These are phyloP conservation scores for Monosporascus sp. DNA, from an alignment of 2,329 filamentous ascomycete genomes.

Conservation along the genomic window DNA sequence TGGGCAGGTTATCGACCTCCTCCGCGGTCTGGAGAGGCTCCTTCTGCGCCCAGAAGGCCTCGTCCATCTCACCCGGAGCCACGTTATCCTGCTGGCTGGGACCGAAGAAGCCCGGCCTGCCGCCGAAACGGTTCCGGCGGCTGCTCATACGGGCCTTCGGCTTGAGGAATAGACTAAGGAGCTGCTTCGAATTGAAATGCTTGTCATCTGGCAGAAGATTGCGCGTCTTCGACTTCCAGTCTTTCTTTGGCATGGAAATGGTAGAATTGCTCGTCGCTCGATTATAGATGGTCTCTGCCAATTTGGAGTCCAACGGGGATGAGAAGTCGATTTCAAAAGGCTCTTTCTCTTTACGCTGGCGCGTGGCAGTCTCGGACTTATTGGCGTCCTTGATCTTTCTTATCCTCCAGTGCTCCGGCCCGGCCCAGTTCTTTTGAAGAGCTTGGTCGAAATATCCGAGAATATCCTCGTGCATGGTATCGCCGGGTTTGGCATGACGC, in stretches of 20 bases:
- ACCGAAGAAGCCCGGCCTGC: conserved; percentile 35
- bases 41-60: conserved; percentile 89
- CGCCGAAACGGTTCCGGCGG: conserved; percentile 49
- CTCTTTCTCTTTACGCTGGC: conserved; percentile 87
- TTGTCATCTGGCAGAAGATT: conserved; percentile 96
- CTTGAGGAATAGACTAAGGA: conserved; percentile 88
- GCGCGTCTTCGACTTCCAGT: conserved; percentile 90
- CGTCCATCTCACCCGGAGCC: conserved; percentile 76
- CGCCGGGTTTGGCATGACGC: conserved; percentile 59
- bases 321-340: conserved; percentile 91
- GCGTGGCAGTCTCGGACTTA: conserved; percentile 56
- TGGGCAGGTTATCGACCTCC: conserved; percentile 48
- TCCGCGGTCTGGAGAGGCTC: conserved; percentile 38
- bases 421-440: conserved; percentile 93
- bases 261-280: conserved; percentile 72
- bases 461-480: conserved; percentile 82
- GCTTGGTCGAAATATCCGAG: conserved; percentile 98
- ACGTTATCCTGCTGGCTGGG: conserved; percentile 44
- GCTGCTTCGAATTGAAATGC: conserved; percentile 90
- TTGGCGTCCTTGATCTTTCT: conserved; percentile 77
- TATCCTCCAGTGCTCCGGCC: conserved; percentile 98
- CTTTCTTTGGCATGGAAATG: conserved; percentile 84
- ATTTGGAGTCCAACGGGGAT: conserved; percentile 62
- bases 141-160: conserved; percentile 80
- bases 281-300: conserved; percentile 75